Evolutionary conservation across 106 monocot genomes (phyloP).

Genomic region (Acorus calamus): DNA sequence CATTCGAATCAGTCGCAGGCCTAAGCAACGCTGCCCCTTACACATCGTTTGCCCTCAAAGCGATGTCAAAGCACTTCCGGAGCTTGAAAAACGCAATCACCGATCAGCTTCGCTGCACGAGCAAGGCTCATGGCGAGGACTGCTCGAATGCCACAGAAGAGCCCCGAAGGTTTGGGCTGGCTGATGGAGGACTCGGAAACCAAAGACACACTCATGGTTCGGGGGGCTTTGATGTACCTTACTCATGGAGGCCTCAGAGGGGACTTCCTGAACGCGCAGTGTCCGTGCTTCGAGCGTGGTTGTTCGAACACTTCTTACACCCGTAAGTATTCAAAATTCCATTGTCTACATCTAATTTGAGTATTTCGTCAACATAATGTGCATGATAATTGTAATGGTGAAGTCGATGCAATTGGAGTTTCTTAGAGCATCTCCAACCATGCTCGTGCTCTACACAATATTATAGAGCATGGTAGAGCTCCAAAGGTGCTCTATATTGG

Average conservation of each 20-base stretch:
- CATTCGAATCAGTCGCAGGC: conserved; percentile 80
- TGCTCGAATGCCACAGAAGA: conserved; percentile 16
- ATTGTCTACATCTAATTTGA: no score
- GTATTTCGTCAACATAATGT: no score
- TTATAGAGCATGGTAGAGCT: no score
- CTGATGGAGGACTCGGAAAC: conserved; percentile 7
- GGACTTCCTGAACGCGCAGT: conserved; percentile 86
- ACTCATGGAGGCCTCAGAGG: conserved; percentile 78
- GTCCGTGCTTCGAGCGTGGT: conserved; percentile 74
- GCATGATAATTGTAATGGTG: no score
- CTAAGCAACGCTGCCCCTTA: conserved; percentile 67
- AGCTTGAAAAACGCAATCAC: conserved; percentile 54
- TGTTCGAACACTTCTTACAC: conserved; percentile 80
- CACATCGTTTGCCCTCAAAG: conserved; percentile 39
- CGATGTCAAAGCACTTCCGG: conserved; percentile 60
- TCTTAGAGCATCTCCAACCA: no score
- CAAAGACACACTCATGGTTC: conserved; percentile 14
- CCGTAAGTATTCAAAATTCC: conserved; percentile 12
- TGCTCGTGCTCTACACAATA: no score
- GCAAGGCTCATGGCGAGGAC: conserved; percentile 30
- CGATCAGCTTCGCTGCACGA: conserved; percentile 36
- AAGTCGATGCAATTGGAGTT: no score
- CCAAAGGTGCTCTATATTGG: no score
- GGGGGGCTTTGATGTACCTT: conserved; percentile 29
- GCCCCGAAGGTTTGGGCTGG: conserved; percentile 23